Percentiles rank a stretch among this genome's conserved stretches.
phyloP scores from a whole-genome alignment of 208 protist genomes.

The Acanthamoeba healyi region DNA sequence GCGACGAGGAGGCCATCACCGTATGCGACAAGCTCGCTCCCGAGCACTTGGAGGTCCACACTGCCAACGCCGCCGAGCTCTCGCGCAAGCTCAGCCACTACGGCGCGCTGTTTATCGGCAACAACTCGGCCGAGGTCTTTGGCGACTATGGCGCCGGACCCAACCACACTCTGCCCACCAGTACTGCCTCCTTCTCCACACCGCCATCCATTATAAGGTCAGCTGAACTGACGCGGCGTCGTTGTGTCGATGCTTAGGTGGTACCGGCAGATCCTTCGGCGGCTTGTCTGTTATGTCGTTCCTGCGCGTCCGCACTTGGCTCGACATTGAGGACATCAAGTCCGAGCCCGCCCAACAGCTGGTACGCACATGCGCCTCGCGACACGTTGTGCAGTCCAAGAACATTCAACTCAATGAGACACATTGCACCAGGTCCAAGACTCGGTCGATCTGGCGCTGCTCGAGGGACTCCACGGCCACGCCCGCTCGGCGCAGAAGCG shows the following conservation, averaged over 20 bases:
- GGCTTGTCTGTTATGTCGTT: constrained; percentile 79
- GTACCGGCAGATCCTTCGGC: constrained; percentile 73
- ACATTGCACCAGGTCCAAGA: constrained; percentile 7
- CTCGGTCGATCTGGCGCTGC: constrained; percentile 52
- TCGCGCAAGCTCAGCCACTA: constrained; percentile 72
- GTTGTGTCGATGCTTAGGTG: constrained; percentile 52
- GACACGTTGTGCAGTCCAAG: neutral
- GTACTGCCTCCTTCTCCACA: too few relatives aligned
- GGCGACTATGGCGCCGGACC: constrained; percentile 86
- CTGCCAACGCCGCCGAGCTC: constrained; percentile 70
- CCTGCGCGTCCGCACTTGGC: constrained; percentile 75
- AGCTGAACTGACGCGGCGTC: neutral
- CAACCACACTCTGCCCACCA: constrained; percentile 86
- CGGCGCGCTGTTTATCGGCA: constrained; percentile 83
- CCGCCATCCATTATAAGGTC: neutral
- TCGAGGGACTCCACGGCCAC: constrained; percentile 77
- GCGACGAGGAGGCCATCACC: constrained; percentile 81
- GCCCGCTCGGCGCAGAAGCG: constrained; percentile 71
- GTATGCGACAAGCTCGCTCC: constrained; percentile 86
- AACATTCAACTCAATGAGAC: too few relatives aligned
- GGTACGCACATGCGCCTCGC: neutral
- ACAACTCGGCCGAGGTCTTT: constrained; percentile 82
- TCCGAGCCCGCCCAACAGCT: constrained; percentile 49
- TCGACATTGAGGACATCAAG: constrained; percentile 57
- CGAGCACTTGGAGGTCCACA: constrained; percentile 88